Evolutionary conservation across 2,329 filamentous ascomycete species (phyloP), one percentile per base, ranked within the genome.

Genomic region (Trichophyton equinum): DNA sequence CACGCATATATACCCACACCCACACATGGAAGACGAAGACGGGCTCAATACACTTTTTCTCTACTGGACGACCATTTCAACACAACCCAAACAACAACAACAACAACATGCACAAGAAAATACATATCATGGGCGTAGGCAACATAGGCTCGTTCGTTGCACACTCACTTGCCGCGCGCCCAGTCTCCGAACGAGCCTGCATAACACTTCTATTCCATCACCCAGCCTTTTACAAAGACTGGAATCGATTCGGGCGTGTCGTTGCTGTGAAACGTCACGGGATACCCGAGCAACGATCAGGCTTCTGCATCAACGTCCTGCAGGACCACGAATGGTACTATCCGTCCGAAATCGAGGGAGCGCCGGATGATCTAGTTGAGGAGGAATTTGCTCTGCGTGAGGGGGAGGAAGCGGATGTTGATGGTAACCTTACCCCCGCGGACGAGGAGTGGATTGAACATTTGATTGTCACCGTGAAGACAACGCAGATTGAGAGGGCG

Each of bases 101-200:
- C 1, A 42, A 61, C 60, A 44, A 25, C 11, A 49, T 27, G 40
- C 57, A 9, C n/a, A 42, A 69, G 76, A 62, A 80, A 85, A 85
- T 95, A 63, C 84, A 94, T 68, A 80, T 96, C 56, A 76, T 96
- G 2, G 91, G 92, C 9, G 71, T 88, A 9, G 91, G 91, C 40
- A 95, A 90, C 69, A 78, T 96, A 11, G 91, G 91, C 13, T 84
- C 84, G 49, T 82, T 96, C 27, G 83, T 91, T 64, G 90, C 91
- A 27, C 85, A 86, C 69, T 83, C 84, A 22, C 77, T 96, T 9
- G 81, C 83, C 22, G 79, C 81, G 20, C 76, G 84, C 7, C 77
- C 79, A 6, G 74, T 82, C 20, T 79, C 81, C 2, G 58, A 49
- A 9, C 22, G 56, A 42, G 89, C 89, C 3, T 88, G 88, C 0